Conservation (phyloP, 2,329 filamentous ascomycete species). For the Fusarium setosum region DNA sequence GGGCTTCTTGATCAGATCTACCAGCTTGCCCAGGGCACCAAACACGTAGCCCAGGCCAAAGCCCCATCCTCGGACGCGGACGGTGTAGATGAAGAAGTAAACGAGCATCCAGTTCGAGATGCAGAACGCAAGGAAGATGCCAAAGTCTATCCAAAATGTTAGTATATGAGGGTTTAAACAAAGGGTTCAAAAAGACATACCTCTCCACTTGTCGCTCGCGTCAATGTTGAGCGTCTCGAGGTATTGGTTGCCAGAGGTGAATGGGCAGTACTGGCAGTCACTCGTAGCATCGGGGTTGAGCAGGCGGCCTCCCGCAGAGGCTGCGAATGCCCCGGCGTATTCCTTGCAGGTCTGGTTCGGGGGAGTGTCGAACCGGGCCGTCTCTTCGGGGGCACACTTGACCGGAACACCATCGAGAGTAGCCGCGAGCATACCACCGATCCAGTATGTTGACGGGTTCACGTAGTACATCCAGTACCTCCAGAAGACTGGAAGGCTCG, state of each 20-base stretch:
- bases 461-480: constrained; percentile 39
- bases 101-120: constrained; percentile 78
- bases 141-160: constrained; percentile 59
- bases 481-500: constrained; percentile 74
- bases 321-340: constrained; percentile 70
- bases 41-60: constrained; percentile 69
- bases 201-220: constrained; percentile 71
- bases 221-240: constrained; percentile 65
- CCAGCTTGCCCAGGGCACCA: constrained; percentile 30
- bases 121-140: constrained; percentile 78
- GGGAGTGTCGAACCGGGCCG: constrained; percentile 67
- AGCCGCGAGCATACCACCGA: constrained; percentile 34
- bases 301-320: constrained; percentile 67
- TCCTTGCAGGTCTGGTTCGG: constrained; percentile 70
- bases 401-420: constrained; percentile 45
- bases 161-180: background rate
- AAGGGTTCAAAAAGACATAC: background rate
- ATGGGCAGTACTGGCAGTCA: constrained; percentile 78
- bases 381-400: constrained; percentile 53
- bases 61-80: constrained; percentile 75
- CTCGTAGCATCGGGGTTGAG: constrained; percentile 67
- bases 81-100: constrained; percentile 82
- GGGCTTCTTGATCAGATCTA: constrained; percentile 31
- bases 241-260: constrained; percentile 68
- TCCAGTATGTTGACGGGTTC: constrained; percentile 38